A percentile compares a stretch with the other conserved stretches of the same genome.
These are phyloP conservation scores for Murraya koenigii DNA, from an alignment of 345 rosid species.

Conservation along the genomic window DNA sequence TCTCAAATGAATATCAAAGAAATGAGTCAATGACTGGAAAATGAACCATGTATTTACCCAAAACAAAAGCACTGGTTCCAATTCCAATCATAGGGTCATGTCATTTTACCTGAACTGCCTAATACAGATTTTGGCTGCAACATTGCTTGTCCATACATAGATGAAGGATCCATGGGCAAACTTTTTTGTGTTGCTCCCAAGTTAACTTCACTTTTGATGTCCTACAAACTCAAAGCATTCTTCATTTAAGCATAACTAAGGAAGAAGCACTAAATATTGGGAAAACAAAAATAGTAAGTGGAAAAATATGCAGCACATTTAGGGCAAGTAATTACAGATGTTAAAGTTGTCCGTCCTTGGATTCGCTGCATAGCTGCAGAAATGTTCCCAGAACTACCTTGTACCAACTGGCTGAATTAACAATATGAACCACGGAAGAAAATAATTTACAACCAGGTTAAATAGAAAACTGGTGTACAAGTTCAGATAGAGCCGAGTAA, in stretches of 20 bases:
- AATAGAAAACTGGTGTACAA: neutral
- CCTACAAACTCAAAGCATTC: slow-evolving; percentile 38
- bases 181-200: slow-evolving; percentile 41
- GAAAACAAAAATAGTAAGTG: neutral
- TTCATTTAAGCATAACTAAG: slow-evolving; percentile 15
- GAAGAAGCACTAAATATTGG: neutral
- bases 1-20: neutral
- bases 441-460: slow-evolving; percentile 9
- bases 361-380: slow-evolving; percentile 51
- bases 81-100: neutral
- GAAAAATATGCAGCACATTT: neutral
- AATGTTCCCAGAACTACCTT: slow-evolving; percentile 50
- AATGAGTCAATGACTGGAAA: neutral
- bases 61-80: neutral
- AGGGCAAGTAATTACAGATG: slow-evolving; percentile 35
- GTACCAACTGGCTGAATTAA: slow-evolving; percentile 56
- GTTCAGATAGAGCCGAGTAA: neutral
- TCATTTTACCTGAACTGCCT: slow-evolving; percentile 43
- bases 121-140: slow-evolving; percentile 55
- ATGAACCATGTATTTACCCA: neutral
- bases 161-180: slow-evolving; percentile 49
- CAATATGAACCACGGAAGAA: slow-evolving; percentile 10
- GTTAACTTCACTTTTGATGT: slow-evolving; percentile 50
- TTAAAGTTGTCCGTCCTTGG: slow-evolving; percentile 35
- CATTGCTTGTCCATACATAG: slow-evolving; percentile 59